phyloP scores from a whole-genome alignment of 208 protist species.

The Strigomonas galati region DNA sequence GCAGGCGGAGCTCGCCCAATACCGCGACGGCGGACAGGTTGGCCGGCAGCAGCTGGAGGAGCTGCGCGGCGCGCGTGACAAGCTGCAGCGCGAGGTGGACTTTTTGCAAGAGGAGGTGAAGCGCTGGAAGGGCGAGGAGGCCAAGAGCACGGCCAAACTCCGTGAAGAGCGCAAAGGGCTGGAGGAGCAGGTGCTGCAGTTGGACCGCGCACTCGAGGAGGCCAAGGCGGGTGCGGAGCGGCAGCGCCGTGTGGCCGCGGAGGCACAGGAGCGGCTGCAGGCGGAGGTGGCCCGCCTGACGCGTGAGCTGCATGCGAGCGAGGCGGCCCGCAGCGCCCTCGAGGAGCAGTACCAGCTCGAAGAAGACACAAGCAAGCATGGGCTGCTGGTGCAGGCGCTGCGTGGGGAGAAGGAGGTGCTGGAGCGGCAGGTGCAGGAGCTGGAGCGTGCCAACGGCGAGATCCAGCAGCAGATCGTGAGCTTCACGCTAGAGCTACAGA shows the following conservation, averaged over 20 bases:
- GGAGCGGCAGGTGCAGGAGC: constrained; percentile 58
- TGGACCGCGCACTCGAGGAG: constrained; percentile 33
- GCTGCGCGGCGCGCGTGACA: constrained; percentile 21
- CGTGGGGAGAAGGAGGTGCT: constrained; percentile 68
- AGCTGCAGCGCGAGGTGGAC: constrained; percentile 28
- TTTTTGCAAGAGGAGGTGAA: constrained; percentile 34
- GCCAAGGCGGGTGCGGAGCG: constrained; percentile 35
- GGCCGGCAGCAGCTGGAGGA: constrained; percentile 15
- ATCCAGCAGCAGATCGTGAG: constrained; percentile 74
- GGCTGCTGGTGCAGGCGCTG: constrained; percentile 36
- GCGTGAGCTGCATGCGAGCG: constrained; percentile 85
- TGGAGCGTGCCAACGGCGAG: constrained; percentile 75
- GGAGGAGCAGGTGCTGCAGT: constrained; percentile 35
- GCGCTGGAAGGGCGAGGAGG: constrained; percentile 52
- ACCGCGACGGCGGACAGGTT: constrained; percentile 17
- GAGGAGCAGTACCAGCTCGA: constrained; percentile 70
- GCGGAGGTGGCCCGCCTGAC: constrained; percentile 54
- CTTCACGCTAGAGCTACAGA: constrained; percentile 87
- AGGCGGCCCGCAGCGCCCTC: constrained; percentile 67
- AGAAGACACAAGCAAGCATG: constrained; percentile 45
- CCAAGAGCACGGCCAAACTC: constrained; percentile 24
- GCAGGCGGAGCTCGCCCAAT: constrained; percentile 21
- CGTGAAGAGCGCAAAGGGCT: constrained; percentile 27
- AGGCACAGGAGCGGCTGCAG: constrained; percentile 47
- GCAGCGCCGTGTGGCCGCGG: constrained; percentile 20